Evolutionary conservation across 2,329 filamentous ascomycete species (phyloP).

Genomic region (Aspergillus thermomutatus): DNA sequence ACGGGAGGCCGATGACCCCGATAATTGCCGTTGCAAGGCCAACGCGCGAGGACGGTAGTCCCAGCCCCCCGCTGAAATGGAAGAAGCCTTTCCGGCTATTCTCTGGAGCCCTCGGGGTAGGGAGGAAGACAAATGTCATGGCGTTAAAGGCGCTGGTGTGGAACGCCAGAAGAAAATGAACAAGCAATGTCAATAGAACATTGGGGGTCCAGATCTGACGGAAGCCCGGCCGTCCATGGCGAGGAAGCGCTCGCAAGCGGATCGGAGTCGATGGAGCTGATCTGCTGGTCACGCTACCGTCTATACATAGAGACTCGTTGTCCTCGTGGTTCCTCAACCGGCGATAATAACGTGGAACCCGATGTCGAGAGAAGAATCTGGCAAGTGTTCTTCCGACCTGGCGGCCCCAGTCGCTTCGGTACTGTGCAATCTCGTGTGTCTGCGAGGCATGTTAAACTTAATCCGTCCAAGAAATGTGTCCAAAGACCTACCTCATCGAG

Average conservation of each 20-base stretch:
- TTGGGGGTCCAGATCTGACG: conserved; percentile 53
- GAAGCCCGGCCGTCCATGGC: conserved; percentile 45
- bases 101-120: conserved; percentile 60
- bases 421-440: conserved; percentile 38
- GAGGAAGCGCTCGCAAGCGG: conserved; percentile 24
- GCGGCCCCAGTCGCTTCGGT: conserved; percentile 41
- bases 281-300: conserved; percentile 22
- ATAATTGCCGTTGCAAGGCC: conserved; percentile 76
- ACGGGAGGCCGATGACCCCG: conserved; percentile 68
- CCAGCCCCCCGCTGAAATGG: conserved; percentile 70
- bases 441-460: conserved; percentile 7
- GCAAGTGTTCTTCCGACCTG: conserved; percentile 35
- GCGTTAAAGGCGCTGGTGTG: conserved; percentile 74
- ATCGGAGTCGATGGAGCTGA: conserved; percentile 26
- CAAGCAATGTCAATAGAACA: conserved; percentile 56
- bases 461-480: neutral
- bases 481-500: conserved; percentile 57
- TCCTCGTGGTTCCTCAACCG: conserved; percentile 28
- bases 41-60: conserved; percentile 67
- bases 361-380: conserved; percentile 23
- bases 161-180: conserved; percentile 67
- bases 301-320: conserved; percentile 32
- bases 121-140: conserved; percentile 73
- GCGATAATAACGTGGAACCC: conserved; percentile 29
- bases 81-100: conserved; percentile 39